Evolutionary conservation across 441 rosid species (phyloP).

Genomic region (Erysimum cheiri): DNA sequence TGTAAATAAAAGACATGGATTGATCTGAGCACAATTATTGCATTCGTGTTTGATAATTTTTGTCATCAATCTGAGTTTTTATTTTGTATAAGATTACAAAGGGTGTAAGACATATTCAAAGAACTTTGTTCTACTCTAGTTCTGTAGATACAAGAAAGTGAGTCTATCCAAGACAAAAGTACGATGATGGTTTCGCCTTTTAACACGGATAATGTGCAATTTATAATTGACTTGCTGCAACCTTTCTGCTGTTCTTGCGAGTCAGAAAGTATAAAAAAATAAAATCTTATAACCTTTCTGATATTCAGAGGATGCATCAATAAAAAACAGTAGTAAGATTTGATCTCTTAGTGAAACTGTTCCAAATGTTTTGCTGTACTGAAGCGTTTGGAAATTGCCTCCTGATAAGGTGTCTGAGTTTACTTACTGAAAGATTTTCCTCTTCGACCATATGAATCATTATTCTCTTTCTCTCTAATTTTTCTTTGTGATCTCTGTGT

Average conservation of each 20-base stretch:
- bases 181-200: background rate
- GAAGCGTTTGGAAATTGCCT: constrained; percentile 15
- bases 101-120: constrained; percentile 1
- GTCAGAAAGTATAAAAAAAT: constrained; percentile 9
- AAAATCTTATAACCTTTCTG: background rate
- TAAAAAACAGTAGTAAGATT: background rate
- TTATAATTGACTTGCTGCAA: constrained; percentile 14
- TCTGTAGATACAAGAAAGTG: constrained; percentile 23
- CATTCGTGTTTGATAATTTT: background rate
- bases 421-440: background rate
- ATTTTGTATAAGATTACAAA: constrained; percentile 20
- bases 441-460: background rate
- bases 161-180: background rate
- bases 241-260: constrained; percentile 11
- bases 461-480: background rate
- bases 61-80: constrained; percentile 28
- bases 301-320: background rate
- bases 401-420: background rate
- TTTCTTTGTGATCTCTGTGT: background rate
- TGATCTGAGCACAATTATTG: constrained; percentile 23
- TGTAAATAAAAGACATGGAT: constrained; percentile 45
- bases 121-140: constrained; percentile 8
- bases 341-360: constrained; percentile 7
- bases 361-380: background rate
- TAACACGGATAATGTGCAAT: background rate